phyloP scores from a whole-genome alignment of 2,329 filamentous ascomycete genomes.

The Ceratocystis smalleyi region DNA sequence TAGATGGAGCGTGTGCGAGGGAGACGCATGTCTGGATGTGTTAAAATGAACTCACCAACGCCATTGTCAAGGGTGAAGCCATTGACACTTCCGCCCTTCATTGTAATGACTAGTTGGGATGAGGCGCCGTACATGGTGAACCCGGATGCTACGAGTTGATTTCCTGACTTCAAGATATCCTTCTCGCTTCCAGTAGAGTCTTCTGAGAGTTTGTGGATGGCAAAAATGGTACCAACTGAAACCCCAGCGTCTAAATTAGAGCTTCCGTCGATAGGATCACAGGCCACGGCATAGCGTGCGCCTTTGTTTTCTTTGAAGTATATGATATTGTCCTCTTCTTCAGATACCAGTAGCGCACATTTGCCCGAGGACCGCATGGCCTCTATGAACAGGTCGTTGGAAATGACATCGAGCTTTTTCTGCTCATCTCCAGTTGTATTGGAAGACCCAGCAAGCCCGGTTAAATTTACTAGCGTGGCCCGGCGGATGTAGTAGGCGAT shows the following conservation, averaged over 20 bases:
- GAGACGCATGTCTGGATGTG: slow-evolving; percentile 85
- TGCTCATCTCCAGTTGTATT: slow-evolving; percentile 96
- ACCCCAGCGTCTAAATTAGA: slow-evolving; percentile 97
- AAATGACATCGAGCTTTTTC: slow-evolving; percentile 98
- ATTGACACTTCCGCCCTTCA: slow-evolving; percentile 83
- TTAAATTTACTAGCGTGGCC: slow-evolving; percentile 87
- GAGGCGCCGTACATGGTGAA: slow-evolving; percentile 99
- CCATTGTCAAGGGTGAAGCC: slow-evolving; percentile 96
- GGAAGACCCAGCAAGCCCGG: slow-evolving; percentile 81
- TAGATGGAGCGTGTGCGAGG: slow-evolving; percentile 74
- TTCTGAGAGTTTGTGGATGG: slow-evolving; percentile 76
- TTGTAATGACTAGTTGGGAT: slow-evolving; percentile 89
- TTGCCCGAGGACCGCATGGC: slow-evolving; percentile 88
- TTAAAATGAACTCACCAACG: slow-evolving; percentile 95
- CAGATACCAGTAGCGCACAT: slow-evolving; percentile 84
- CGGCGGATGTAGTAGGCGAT: slow-evolving; percentile 99
- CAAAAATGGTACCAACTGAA: slow-evolving; percentile 95
- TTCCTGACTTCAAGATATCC: slow-evolving; percentile 77
- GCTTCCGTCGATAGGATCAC: slow-evolving; percentile 94
- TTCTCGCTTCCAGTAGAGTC: slow-evolving; percentile 59
- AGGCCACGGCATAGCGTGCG: slow-evolving; percentile 84
- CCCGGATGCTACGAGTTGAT: slow-evolving; percentile 81
- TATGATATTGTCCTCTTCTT: slow-evolving; percentile 90
- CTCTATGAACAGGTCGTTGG: slow-evolving; percentile 92
- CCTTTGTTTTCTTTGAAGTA: slow-evolving; percentile 63